A percentile compares a stretch with the other conserved stretches of the same genome.
Conservation (phyloP, 441 rosid species). For the Erodium moschatum region DNA sequence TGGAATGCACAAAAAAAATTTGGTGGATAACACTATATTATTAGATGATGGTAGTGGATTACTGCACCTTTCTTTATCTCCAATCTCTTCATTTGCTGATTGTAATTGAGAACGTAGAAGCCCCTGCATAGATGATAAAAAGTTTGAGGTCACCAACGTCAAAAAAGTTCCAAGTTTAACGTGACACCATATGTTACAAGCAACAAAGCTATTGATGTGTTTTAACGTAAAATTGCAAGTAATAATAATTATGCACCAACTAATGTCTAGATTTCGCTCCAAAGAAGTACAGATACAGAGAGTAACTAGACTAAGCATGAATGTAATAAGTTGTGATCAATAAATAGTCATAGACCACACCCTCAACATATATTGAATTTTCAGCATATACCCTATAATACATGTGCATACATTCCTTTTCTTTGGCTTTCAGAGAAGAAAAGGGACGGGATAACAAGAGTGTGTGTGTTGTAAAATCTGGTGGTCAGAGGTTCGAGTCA, state of each 20-base stretch:
- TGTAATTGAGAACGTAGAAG: conserved; percentile 76
- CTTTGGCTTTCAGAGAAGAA: neutral
- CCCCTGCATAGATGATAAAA: conserved; percentile 45
- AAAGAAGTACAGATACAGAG: neutral
- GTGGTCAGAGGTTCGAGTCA: no score
- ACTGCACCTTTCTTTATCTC: conserved; percentile 56
- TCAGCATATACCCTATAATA: neutral
- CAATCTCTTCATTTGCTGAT: conserved; percentile 79
- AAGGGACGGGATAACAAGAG: neutral
- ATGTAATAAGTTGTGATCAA: neutral
- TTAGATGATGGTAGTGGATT: neutral
- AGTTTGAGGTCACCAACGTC: conserved; percentile 10
- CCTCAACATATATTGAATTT: neutral
- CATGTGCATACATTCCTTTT: neutral
- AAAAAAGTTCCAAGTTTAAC: conserved; percentile 6
- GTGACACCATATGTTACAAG: neutral
- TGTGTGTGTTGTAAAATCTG: neutral
- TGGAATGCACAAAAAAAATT: neutral
- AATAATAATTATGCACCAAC: neutral
- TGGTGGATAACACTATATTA: neutral
- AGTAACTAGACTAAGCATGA: neutral
- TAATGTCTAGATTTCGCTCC: neutral
- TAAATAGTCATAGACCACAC: neutral
- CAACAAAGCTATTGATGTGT: neutral
- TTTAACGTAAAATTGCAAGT: neutral